Percentiles rank a stretch among this genome's conserved stretches.
Conservation (phyloP, 2,329 filamentous ascomycete species). For the Sporothrix schenckii region DNA sequence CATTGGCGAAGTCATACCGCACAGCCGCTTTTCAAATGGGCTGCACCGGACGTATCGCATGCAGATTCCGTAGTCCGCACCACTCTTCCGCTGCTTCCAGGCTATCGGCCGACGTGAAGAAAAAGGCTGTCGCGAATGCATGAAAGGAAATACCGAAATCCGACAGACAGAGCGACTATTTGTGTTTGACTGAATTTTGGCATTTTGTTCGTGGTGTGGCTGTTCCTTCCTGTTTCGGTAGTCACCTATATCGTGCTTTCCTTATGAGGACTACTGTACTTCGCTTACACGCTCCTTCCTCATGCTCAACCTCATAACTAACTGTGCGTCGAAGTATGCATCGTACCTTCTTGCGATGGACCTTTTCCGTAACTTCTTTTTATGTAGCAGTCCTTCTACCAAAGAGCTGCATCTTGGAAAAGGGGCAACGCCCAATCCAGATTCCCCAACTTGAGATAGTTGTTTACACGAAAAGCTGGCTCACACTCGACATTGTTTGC, state of each 20-base stretch:
- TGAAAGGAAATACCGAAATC: neutral
- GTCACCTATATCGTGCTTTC: constrained; percentile 5
- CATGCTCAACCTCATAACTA: neutral
- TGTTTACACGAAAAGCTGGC: too few relatives aligned
- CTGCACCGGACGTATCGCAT: neutral
- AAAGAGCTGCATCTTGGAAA: neutral
- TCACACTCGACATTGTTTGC: neutral
- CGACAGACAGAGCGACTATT: neutral
- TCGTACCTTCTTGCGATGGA: neutral
- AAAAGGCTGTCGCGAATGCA: neutral
- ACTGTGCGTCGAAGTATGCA: neutral
- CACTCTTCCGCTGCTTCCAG: neutral
- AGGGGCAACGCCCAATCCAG: neutral
- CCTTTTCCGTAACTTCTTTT: neutral
- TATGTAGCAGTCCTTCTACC: neutral
- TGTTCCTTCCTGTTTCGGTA: constrained; percentile 23
- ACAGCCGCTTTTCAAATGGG: neutral
- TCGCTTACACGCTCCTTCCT: neutral
- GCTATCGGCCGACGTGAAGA: neutral
- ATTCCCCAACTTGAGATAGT: too few relatives aligned
- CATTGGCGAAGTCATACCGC: neutral
- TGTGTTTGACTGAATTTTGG: constrained; percentile 8
- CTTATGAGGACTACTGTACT: neutral
- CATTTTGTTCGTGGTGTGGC: neutral
- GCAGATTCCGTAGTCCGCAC: neutral